These are phyloP conservation scores for Paecilomyces niveus DNA, from an alignment of 2,329 filamentous ascomycete genomes.

Conservation along the genomic window DNA sequence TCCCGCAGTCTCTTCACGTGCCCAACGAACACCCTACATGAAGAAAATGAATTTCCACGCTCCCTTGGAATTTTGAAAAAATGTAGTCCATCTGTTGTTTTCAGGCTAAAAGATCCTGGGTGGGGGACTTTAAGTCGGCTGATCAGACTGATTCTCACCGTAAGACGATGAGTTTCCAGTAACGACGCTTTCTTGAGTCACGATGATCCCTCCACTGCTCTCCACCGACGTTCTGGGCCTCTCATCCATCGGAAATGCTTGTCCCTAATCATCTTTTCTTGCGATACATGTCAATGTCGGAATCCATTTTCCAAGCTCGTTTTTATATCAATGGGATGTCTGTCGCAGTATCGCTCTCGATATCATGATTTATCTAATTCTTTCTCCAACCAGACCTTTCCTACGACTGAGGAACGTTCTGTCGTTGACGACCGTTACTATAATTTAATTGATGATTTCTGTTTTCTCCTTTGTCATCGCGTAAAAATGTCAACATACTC, in stretches of 20 bases:
- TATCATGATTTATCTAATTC: background rate
- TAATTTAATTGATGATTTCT: background rate
- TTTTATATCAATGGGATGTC: background rate
- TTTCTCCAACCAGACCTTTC: background rate
- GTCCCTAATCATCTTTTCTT: background rate
- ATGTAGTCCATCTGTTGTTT: background rate
- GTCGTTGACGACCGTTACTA: background rate
- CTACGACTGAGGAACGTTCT: background rate
- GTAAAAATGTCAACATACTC: constrained; percentile 25
- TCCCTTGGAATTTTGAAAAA: background rate
- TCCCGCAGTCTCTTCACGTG: background rate
- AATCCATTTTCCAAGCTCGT: constrained; percentile 2
- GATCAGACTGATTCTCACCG: background rate
- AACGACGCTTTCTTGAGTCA: background rate
- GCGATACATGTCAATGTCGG: background rate
- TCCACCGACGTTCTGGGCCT: background rate
- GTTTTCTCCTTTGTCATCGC: background rate
- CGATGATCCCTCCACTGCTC: background rate
- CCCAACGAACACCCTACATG: background rate
- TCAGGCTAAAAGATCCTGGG: background rate
- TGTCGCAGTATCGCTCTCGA: background rate
- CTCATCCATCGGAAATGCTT: background rate
- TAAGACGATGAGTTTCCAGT: background rate
- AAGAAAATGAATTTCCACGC: background rate
- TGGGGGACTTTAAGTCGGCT: background rate